Evolutionary conservation across 768 basidiomycete species (phyloP), one percentile per base, ranked within the genome.

Genomic region (Goffeauzyma gilvescens): DNA sequence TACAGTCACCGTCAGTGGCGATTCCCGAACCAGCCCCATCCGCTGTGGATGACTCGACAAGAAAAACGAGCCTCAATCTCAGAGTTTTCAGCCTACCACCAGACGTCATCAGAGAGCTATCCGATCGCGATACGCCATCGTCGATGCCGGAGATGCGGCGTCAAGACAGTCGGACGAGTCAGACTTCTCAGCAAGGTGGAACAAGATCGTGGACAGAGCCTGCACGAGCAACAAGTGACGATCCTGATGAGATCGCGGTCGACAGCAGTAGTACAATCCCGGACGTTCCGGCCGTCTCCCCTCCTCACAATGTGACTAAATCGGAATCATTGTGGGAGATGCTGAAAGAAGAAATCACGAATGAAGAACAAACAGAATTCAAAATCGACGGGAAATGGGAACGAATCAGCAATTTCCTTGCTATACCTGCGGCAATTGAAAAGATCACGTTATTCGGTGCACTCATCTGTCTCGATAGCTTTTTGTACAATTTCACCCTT

Each of bases 401-500:
- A 57, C 71, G 93, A 12, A 87, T 98, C 43, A 79, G 83, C 59
- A 96, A 96, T 64, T 98, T 96, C 59, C 65, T 98, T 45, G 78
- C 73, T 40, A 86, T 96, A 36, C 93, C 93, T 2, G 54, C 84
- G 8, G 87, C 89, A 4, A 75, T 89, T 51, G 93, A 98, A 65
- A 89, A 90, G 87, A 82, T 89, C 15, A 78, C 93, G 39, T 69
- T 79, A 18, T 93, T 96, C 61, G 93, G 93, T 26, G 81, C 82
- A 52, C 67, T 93, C 21, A 72, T 96, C 27, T 98, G 93, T 63
- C 71, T 96, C 38, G 93, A 98, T 62, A 86, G 87, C 2, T 95
- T 96, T 66, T 73, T 98, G 1, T 93, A 96, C 65, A 89, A 84
- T 0, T 95, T 98, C 67, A 98, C 93, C 14, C 83, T 98, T 53